Percentiles rank a stretch among this genome's conserved stretches.
Conservation (phyloP, 2,329 filamentous ascomycete genomes). For the Aspergillus sp. region DNA sequence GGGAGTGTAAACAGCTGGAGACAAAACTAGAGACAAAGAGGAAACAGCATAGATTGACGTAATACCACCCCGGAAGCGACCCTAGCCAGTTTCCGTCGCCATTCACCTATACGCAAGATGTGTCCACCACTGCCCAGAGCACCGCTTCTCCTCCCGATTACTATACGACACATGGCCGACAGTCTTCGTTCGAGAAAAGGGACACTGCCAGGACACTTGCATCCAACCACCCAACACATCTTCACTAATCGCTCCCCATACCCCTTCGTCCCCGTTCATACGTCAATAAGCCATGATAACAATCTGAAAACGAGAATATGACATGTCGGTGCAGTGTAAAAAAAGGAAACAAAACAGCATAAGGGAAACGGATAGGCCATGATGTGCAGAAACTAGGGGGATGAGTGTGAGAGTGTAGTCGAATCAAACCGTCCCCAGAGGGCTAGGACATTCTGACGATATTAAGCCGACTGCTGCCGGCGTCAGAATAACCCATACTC, state of each 20-base stretch:
- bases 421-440: constrained; percentile 21
- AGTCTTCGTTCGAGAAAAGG: constrained; percentile 20
- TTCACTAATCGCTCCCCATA: constrained; percentile 30
- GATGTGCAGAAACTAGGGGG: constrained; percentile 19
- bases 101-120: constrained; percentile 28
- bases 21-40: constrained; percentile 14
- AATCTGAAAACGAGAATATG: constrained; percentile 23
- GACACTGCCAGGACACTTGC: constrained; percentile 18
- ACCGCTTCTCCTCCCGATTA: constrained; percentile 9
- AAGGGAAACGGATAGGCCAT: constrained; percentile 20
- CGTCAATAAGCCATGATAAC: constrained; percentile 33
- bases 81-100: constrained; percentile 52
- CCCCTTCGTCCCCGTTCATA: constrained; percentile 31
- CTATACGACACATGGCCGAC: constrained; percentile 18
- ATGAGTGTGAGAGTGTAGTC: constrained; percentile 19
- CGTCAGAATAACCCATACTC: constrained; percentile 25
- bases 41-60: constrained; percentile 40
- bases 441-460: constrained; percentile 26
- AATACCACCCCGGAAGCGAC: constrained; percentile 54
- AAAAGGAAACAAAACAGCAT: constrained; percentile 14
- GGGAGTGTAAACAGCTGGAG: constrained; percentile 20
- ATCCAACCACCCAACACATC: constrained; percentile 24
- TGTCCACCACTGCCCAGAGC: constrained; percentile 16
- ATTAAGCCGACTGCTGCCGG: constrained; percentile 25
- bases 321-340: constrained; percentile 9